These are phyloP conservation scores for Kodamaea restingae DNA, from an alignment of 805 yeast species.

Conservation along the genomic window DNA sequence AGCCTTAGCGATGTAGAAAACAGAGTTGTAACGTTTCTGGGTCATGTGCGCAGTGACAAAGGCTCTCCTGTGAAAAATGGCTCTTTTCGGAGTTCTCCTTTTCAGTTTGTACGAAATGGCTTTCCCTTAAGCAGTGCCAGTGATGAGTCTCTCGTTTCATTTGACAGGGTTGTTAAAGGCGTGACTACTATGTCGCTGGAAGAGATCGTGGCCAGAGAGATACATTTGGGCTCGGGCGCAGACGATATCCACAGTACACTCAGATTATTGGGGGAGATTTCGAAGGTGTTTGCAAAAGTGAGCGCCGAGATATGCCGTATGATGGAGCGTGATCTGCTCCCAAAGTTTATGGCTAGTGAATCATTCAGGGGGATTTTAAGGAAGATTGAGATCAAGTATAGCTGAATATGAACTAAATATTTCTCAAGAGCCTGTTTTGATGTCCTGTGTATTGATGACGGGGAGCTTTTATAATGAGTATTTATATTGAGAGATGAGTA, in stretches of 20 bases:
- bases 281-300: constrained; percentile 45
- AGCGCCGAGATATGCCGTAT: constrained; percentile 48
- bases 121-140: neutral
- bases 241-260: neutral
- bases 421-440: too few species aligned
- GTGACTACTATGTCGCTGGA: neutral
- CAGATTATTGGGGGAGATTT: constrained; percentile 9
- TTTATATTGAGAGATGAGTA: too few species aligned
- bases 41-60: too few species aligned
- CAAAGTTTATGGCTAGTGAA: constrained; percentile 48
- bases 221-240: neutral
- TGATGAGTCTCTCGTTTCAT: neutral
- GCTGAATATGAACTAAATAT: too few species aligned
- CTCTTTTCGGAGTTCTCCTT: too few species aligned
- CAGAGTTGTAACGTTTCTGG: too few species aligned
- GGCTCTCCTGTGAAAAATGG: too few species aligned
- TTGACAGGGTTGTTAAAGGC: neutral
- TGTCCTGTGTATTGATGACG: too few species aligned
- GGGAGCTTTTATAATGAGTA: too few species aligned
- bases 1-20: too few species aligned
- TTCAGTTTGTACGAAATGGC: too few species aligned
- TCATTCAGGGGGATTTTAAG: neutral
- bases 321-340: constrained; percentile 72
- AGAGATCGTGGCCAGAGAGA: neutral
- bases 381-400: constrained; percentile 1